These are phyloP conservation scores for Hypoxylon sp. DNA, from an alignment of 2,329 filamentous ascomycete species.

Conservation along the genomic window DNA sequence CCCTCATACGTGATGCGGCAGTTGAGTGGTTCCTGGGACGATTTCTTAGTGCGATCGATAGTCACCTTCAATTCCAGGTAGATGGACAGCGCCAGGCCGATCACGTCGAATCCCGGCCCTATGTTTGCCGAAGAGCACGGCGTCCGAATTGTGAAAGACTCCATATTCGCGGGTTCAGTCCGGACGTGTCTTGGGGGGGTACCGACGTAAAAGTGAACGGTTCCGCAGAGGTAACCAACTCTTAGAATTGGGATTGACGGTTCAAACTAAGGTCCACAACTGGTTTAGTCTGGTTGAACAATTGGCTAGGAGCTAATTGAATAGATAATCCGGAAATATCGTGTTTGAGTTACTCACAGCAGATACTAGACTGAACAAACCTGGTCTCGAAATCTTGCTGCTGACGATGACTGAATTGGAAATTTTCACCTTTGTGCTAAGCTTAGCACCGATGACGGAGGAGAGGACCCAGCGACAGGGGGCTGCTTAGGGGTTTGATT, in stretches of 20 bases:
- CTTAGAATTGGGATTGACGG: background rate
- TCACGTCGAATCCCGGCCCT: conserved; percentile 97
- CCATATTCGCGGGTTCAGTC: conserved; percentile 55
- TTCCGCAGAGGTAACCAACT: background rate
- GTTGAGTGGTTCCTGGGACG: conserved; percentile 78
- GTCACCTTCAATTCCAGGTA: conserved; percentile 92
- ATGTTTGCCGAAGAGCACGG: conserved; percentile 98
- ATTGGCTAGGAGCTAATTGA: background rate
- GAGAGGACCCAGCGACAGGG: conserved; percentile 1
- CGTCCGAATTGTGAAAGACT: conserved; percentile 80
- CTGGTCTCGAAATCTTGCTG: conserved; percentile 13
- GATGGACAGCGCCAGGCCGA: conserved; percentile 92
- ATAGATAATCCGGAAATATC: conserved; percentile 18
- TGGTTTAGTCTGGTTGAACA: background rate
- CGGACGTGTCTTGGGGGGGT: conserved; percentile 5
- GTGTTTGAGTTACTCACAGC: background rate
- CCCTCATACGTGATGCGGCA: conserved; percentile 94
- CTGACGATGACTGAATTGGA: conserved; percentile 34
- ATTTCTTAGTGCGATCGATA: conserved; percentile 71
- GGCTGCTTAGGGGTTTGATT: conserved; percentile 4
- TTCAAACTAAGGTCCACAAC: background rate
- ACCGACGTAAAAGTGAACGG: conserved; percentile 1
- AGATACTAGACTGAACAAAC: conserved; percentile 21
- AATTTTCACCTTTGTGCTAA: conserved; percentile 39
- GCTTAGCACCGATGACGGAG: conserved; percentile 44